These are phyloP conservation scores for Rhizophora apiculata DNA, from an alignment of 345 rosid genomes.

Conservation along the genomic window DNA sequence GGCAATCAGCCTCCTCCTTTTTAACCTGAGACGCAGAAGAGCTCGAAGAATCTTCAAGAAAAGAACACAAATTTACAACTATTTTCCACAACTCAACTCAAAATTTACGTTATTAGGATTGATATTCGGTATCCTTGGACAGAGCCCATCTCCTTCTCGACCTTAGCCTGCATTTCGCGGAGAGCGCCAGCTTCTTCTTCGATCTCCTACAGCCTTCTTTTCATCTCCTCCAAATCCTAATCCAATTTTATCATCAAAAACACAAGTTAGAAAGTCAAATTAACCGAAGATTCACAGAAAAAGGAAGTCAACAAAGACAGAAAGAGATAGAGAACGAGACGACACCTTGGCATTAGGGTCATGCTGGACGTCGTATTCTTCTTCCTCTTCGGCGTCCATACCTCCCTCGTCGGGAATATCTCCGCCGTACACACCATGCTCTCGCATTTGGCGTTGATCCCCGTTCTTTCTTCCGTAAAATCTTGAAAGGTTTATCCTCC, in stretches of 20 bases:
- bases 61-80: neutral
- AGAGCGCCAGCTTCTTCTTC: slow-evolving; percentile 98
- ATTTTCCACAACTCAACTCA: neutral
- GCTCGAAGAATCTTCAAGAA: slow-evolving; percentile 52
- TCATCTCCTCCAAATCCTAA: slow-evolving; percentile 98
- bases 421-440: slow-evolving; percentile 86
- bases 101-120: neutral
- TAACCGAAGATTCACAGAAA: neutral
- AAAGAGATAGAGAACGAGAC: neutral
- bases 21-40: slow-evolving; percentile 70
- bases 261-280: neutral
- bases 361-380: slow-evolving; percentile 46
- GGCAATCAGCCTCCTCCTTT: slow-evolving; percentile 96
- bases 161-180: slow-evolving; percentile 99
- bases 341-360: slow-evolving; percentile 63
- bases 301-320: slow-evolving; percentile 2
- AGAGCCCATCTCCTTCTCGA: slow-evolving; percentile 98
- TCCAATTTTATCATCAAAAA: neutral
- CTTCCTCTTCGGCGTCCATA: slow-evolving; percentile 62
- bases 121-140: slow-evolving; percentile 54
- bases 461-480: slow-evolving; percentile 2
- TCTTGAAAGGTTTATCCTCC: no score
- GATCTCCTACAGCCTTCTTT: slow-evolving; percentile 88
- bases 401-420: slow-evolving; percentile 79
- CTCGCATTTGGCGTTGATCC: slow-evolving; percentile 64